Base-by-base conservation (phyloP, 345 rosid species). In the Salix brachista region DNA sequence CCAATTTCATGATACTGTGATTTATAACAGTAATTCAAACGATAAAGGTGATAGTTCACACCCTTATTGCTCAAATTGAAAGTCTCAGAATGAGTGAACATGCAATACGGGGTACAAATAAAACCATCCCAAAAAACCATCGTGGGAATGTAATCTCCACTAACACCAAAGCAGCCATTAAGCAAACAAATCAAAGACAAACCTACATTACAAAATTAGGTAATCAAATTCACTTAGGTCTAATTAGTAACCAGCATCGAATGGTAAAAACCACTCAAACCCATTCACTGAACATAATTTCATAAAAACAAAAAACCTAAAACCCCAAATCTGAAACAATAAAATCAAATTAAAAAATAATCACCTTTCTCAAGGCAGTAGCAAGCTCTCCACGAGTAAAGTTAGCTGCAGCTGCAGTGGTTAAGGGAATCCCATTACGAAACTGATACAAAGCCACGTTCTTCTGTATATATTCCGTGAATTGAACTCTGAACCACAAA, bases 381-480 rank as follows among this genome's bases (percentile, higher is more conserved):
- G 99, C 98, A 14, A 95, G 98, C 85, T 93, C 99, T 36, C 98
- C 96, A 3, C 94, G 91, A 48, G 94, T 93, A 81, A 96, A 93
- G 80, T 93, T 91, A 9, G 99, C 97, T 2, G 96, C 93, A 21
- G 98, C 98, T 2, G 94, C 87, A 1, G 98, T 93, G 0, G 97
- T 93, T 85, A 96, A 87, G 18, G 99, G 97, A 71, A 96, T 89
- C 67, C 99, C 97, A 50, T 96, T 96, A 1, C 96, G 87, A 62
- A 93, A 96, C 87, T 96, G 98, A 74, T 96, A 92, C 79, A 96
- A 78, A 32, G 96, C 85, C 81, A 93, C 97, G 85, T 96, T 96
- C 91, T 96, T 96, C 89, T 96, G 98, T 46, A 96, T 87, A 39
- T 85, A 96, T 91, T 96, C 97, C 76, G 98, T 93, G 86, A 96